Evolutionary conservation across 768 basidiomycete genomes (phyloP).

Genomic region (Crassisporium funariophilum): DNA sequence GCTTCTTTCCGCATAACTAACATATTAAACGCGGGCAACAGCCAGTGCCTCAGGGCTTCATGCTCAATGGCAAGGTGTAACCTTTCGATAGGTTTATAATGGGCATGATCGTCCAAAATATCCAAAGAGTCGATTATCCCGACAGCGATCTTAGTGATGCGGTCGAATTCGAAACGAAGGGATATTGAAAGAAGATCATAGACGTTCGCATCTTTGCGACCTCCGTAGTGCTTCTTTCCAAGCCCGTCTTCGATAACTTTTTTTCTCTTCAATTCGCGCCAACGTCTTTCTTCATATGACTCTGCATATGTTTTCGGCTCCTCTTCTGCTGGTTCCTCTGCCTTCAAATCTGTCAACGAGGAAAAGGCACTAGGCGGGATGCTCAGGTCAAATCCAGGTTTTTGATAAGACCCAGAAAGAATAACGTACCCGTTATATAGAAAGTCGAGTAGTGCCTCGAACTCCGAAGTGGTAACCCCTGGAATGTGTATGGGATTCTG

Average conservation of each 20-base stretch:
- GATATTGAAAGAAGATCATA: background rate
- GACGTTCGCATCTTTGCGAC: no score
- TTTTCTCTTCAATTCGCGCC: no score
- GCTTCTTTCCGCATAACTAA: no score
- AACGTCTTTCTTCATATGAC: background rate
- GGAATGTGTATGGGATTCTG: conserved; percentile 40
- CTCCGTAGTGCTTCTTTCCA: no score
- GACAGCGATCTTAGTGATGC: background rate
- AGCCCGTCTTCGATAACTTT: no score
- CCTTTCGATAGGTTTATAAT: no score
- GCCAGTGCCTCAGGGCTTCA: no score
- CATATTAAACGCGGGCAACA: no score
- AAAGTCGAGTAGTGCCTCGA: conserved; percentile 51
- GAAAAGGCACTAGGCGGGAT: no score
- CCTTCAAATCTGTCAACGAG: background rate
- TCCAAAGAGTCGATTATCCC: conserved; percentile 1
- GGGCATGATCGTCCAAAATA: background rate
- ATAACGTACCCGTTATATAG: conserved; percentile 52
- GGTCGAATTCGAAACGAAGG: background rate
- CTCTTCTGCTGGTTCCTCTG: background rate
- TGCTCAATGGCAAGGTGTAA: no score
- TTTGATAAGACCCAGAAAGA: background rate
- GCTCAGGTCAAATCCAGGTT: no score
- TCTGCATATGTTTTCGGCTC: background rate
- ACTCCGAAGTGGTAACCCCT: conserved; percentile 44